Evolutionary conservation across 177 flowering plant genomes (phyloP), one percentile per base, ranked within the genome.

Genomic region (Tripterygium wilfordii): DNA sequence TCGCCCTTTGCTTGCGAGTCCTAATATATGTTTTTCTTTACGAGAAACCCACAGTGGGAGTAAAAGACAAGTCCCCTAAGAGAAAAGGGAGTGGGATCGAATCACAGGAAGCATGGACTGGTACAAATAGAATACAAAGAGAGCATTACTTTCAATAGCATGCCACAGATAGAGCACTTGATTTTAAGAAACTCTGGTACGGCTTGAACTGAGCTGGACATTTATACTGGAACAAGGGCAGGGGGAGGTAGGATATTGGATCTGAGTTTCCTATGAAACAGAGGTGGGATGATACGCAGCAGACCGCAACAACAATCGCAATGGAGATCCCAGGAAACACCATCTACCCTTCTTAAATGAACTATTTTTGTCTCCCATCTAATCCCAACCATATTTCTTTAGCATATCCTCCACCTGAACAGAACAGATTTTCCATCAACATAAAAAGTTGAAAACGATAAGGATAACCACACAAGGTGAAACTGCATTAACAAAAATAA

Each of bases 261-360:
- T 49, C 59, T 45, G 45, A 49, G 36, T 69, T 68, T 70, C 56
- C 74, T 69, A 64, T 70, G 55, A 57, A 42, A 65, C 58, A 60
- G 49, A 48, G 67, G 51, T 67, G 31, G 41, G 69, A 67, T 65
- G 18, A 49, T 70, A 75, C 74, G 71, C 54, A 29, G 65, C 49
- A 55, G 68, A 60, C 44, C 62, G 40, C 45, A 25, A 53, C 46
- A 27, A 32, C 30, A 62, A 51, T 49, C 48, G 61, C 68, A 65
- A 26, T 20, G 10, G 50, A 52, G 51, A 56, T 46, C 32, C 59
- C 70, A 22, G 48, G 45, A 16, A 46, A 54, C 54, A 50, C 45
- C 58, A 68, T 72, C 67, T 51, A 65, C 54, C 43, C 48, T 49
- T 53, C 63, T 55, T 65, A 62, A 58, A 65, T 52, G 52, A 42